Conservation (phyloP, 192 early-diverging fungal species). For the Gamsiella multidivaricata region DNA sequence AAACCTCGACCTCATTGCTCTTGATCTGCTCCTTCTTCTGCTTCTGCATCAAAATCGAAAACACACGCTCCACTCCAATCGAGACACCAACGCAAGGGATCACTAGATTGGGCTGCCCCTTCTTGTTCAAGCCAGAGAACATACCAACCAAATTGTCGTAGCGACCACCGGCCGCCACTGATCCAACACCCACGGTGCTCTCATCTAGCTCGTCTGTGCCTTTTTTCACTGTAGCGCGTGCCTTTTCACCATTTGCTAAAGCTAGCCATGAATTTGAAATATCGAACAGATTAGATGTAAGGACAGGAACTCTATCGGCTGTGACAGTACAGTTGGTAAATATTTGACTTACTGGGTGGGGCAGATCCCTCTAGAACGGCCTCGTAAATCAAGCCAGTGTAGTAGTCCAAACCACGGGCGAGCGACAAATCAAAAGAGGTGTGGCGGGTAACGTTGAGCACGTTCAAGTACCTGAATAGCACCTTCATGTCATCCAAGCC, state of each 20-base stretch:
- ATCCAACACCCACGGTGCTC: slow-evolving; percentile 87
- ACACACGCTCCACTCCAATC: slow-evolving; percentile 97
- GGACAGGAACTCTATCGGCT: neutral
- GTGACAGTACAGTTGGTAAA: neutral
- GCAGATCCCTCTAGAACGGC: slow-evolving; percentile 77
- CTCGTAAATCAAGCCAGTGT: slow-evolving; percentile 99
- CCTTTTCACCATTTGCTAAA: slow-evolving; percentile 56
- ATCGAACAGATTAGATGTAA: no score
- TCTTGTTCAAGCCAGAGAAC: slow-evolving; percentile 80
- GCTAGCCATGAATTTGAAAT: slow-evolving; percentile 27
- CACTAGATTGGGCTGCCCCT: slow-evolving; percentile 65
- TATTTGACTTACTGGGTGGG: slow-evolving; percentile 58
- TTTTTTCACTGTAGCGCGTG: slow-evolving; percentile 57
- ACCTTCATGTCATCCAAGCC: slow-evolving; percentile 89
- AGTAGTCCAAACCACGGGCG: slow-evolving; percentile 98
- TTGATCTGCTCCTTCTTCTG: slow-evolving; percentile 70
- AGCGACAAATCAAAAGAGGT: slow-evolving; percentile 94
- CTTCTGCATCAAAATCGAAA: slow-evolving; percentile 83
- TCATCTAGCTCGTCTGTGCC: slow-evolving; percentile 76
- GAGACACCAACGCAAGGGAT: slow-evolving; percentile 97
- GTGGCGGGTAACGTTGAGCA: slow-evolving; percentile 76
- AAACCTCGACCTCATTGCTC: slow-evolving; percentile 84
- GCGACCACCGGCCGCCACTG: slow-evolving; percentile 96
- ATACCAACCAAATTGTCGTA: slow-evolving; percentile 98
- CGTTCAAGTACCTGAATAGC: slow-evolving; percentile 86